Evolutionary conservation across 179 eudicot species (phyloP).

Genomic region (Amaranthus tricolor): DNA sequence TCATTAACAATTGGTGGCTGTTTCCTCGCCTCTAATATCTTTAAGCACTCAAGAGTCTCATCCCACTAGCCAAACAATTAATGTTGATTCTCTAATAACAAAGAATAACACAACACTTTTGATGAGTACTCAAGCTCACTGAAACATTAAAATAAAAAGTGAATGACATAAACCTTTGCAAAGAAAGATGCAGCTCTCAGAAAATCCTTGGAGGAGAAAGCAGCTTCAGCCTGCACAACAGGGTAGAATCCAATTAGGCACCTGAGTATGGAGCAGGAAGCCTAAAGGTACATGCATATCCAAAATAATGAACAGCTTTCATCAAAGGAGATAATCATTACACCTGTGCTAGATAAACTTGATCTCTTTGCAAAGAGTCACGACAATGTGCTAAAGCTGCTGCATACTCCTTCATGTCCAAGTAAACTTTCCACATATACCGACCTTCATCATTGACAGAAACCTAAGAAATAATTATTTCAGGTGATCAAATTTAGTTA

Average conservation of each 20-base stretch:
- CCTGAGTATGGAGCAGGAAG: neutral
- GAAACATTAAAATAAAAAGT: slow-evolving; percentile 9
- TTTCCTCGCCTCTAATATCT: neutral
- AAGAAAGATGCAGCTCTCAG: slow-evolving; percentile 92
- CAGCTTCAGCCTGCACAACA: slow-evolving; percentile 87
- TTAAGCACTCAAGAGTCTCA: neutral
- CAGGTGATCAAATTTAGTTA: slow-evolving; percentile 16
- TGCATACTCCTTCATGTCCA: slow-evolving; percentile 83
- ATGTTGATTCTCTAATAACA: neutral
- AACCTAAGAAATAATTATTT: slow-evolving; percentile 48
- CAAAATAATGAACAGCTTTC: neutral
- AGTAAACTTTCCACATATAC: slow-evolving; percentile 98
- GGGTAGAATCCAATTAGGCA: slow-evolving; percentile 12
- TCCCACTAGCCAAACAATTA: neutral
- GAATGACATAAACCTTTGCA: slow-evolving; percentile 60
- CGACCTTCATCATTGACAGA: slow-evolving; percentile 94
- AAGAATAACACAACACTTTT: neutral
- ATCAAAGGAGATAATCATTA: neutral
- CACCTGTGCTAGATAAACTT: slow-evolving; percentile 96
- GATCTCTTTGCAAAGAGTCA: slow-evolving; percentile 90
- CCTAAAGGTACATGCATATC: neutral
- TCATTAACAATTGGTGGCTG: neutral
- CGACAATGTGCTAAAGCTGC: slow-evolving; percentile 89
- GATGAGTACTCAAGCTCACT: neutral
- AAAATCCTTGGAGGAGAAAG: slow-evolving; percentile 86